phyloP scores from a whole-genome alignment of 2,329 filamentous ascomycete genomes.

The Aspergillus felis region DNA sequence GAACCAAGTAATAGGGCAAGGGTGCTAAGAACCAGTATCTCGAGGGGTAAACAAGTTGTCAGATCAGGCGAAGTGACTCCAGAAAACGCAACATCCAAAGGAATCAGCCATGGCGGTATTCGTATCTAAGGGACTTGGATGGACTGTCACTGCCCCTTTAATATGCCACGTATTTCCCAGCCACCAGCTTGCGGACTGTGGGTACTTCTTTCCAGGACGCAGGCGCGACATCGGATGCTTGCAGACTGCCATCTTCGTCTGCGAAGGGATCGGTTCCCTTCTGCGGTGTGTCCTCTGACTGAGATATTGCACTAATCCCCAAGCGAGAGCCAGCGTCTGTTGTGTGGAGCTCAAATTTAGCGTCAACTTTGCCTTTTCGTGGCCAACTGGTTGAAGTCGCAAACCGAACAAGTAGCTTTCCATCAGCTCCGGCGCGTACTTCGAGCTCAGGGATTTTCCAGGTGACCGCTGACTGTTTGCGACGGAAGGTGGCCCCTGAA shows the following conservation, averaged over 20 bases:
- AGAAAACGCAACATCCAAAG: not conserved
- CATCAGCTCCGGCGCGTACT: slow-evolving; percentile 51
- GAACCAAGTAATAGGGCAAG: not conserved
- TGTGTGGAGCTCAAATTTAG: slow-evolving; percentile 68
- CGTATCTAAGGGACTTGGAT: not conserved
- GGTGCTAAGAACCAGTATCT: not conserved
- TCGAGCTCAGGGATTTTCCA: slow-evolving; percentile 49
- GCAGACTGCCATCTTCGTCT: slow-evolving; percentile 36
- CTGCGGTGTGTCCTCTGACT: slow-evolving; percentile 18
- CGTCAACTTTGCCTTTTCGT: slow-evolving; percentile 73
- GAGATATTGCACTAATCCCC: slow-evolving; percentile 49
- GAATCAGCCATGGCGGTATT: not conserved
- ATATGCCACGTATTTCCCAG: slow-evolving; percentile 68
- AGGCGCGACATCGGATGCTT: slow-evolving; percentile 22
- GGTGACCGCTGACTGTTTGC: slow-evolving; percentile 44
- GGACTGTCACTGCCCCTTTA: slow-evolving; percentile 11
- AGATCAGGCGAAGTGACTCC: not conserved
- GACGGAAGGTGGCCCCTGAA: slow-evolving; percentile 41
- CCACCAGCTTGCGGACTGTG: slow-evolving; percentile 63
- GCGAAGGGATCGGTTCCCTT: slow-evolving; percentile 46
- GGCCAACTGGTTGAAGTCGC: slow-evolving; percentile 67
- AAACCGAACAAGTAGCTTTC: slow-evolving; percentile 81
- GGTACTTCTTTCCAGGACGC: slow-evolving; percentile 64
- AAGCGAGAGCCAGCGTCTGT: slow-evolving; percentile 61
- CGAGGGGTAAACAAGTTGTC: slow-evolving; percentile 8